Percentiles rank a stretch among this genome's conserved stretches.
These are phyloP conservation scores for Neofusicoccum parvum DNA, from an alignment of 2,329 filamentous ascomycete species.

Conservation along the genomic window DNA sequence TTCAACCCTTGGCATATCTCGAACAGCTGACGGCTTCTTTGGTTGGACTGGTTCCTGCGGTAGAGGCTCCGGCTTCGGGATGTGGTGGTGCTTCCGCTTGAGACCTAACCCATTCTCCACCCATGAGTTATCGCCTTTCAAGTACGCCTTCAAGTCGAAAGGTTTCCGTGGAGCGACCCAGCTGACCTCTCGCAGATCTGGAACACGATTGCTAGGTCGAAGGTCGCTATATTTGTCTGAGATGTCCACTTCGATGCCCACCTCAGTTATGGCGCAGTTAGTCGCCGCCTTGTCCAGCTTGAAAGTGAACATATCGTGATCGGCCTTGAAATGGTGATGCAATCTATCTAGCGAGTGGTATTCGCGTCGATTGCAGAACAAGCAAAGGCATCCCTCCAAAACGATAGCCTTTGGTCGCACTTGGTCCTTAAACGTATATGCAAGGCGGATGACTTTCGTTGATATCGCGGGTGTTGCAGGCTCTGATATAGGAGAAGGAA, in stretches of 20 bases:
- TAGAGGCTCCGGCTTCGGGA: background rate
- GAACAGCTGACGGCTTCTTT: constrained; percentile 27
- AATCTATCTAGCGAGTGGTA: constrained; percentile 29
- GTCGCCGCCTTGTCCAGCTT: constrained; percentile 2
- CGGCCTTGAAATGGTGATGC: constrained; percentile 36
- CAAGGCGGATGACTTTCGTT: background rate
- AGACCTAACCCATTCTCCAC: constrained; percentile 24
- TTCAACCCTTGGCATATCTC: constrained; percentile 23
- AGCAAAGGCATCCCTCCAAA: constrained; percentile 25
- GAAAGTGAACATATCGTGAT: constrained; percentile 40
- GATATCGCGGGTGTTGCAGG: background rate
- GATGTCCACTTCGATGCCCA: constrained; percentile 27
- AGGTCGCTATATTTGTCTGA: constrained; percentile 27
- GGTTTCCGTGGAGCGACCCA: constrained; percentile 37
- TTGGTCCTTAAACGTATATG: constrained; percentile 23
- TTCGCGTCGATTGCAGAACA: constrained; percentile 25
- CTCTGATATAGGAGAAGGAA: constrained; percentile 13
- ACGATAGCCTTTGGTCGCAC: constrained; percentile 22
- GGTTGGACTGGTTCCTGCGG: constrained; percentile 14
- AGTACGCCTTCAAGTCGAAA: constrained; percentile 39
- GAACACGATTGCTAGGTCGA: constrained; percentile 30
- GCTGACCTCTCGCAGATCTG: constrained; percentile 32
- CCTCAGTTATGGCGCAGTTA: constrained; percentile 22
- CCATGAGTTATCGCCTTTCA: constrained; percentile 39
- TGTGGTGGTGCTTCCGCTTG: constrained; percentile 12